These are phyloP conservation scores for Phytophthora palmivora DNA, from an alignment of 352 stramenopile genomes.

Conservation along the genomic window DNA sequence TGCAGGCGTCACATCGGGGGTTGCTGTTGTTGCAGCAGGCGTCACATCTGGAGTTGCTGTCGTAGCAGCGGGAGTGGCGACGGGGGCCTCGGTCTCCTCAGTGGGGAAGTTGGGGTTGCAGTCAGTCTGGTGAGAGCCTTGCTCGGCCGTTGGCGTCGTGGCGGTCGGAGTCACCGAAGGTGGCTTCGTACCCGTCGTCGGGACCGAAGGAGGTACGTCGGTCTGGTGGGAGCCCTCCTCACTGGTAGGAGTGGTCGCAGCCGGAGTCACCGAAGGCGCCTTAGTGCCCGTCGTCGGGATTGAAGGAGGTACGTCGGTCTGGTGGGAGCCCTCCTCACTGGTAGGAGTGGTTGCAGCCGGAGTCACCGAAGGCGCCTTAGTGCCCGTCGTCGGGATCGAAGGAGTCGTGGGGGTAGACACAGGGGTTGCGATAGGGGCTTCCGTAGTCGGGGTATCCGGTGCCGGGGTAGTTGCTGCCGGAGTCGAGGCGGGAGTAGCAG, in stretches of 20 bases:
- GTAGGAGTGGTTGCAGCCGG: too few species aligned
- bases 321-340: too few species aligned
- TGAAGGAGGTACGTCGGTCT: too few species aligned
- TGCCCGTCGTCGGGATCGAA: too few species aligned
- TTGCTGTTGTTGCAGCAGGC: slow-evolving; percentile 16
- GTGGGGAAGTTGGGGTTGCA: slow-evolving; percentile 46
- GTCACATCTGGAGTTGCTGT: slow-evolving; percentile 4
- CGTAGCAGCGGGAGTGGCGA: slow-evolving; percentile 9
- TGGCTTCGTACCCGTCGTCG: slow-evolving; percentile 13
- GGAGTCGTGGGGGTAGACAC: slow-evolving; percentile 16
- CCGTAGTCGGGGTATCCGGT: slow-evolving; percentile 3
- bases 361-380: too few species aligned
- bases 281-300: too few species aligned
- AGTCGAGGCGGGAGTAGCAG: slow-evolving; percentile 2
- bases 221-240: too few species aligned
- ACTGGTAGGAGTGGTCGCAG: too few species aligned
- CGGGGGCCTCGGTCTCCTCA: slow-evolving; percentile 25
- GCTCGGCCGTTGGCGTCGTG: slow-evolving; percentile 12
- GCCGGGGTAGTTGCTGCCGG: too few species aligned
- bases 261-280: too few species aligned
- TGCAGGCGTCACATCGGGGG: too few species aligned
- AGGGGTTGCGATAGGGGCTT: too few species aligned
- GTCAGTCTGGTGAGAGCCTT: slow-evolving; percentile 31
- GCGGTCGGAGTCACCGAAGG: slow-evolving; percentile 1
- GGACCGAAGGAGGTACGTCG: slow-evolving; percentile 2